phyloP scores from a whole-genome alignment of 371 early-diverging fungal species.

The Capillidium heterosporum region DNA sequence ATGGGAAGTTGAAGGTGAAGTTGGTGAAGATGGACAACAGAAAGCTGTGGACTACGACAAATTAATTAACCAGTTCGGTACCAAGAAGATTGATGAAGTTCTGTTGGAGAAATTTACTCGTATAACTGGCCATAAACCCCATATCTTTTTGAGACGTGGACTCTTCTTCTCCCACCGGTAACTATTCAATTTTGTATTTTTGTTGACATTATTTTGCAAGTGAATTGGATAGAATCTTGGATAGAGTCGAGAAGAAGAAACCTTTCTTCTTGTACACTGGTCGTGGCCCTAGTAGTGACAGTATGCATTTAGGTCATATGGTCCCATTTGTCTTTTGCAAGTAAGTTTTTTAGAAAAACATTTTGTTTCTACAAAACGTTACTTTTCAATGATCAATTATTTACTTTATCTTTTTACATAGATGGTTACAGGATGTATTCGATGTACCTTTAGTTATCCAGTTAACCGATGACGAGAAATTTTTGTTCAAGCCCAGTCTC shows the following conservation, averaged over 20 bases:
- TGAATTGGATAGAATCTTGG: slow-evolving; percentile 79
- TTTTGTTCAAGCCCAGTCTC: slow-evolving; percentile 86
- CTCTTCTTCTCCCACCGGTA: slow-evolving; percentile 96
- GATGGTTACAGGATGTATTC: slow-evolving; percentile 95
- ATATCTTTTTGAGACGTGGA: slow-evolving; percentile 79
- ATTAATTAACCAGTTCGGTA: slow-evolving; percentile 90
- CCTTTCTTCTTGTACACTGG: slow-evolving; percentile 99
- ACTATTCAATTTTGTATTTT: background rate
- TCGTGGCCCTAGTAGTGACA: slow-evolving; percentile 92
- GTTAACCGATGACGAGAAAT: slow-evolving; percentile 99
- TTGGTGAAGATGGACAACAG: slow-evolving; percentile 67
- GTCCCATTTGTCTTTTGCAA: slow-evolving; percentile 97
- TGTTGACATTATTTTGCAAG: slow-evolving; percentile 19
- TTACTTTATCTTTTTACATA: slow-evolving; percentile 9
- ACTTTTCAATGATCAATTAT: background rate
- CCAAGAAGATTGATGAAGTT: slow-evolving; percentile 56
- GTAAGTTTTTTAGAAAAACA: slow-evolving; percentile 20
- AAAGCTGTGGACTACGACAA: slow-evolving; percentile 92
- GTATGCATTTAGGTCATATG: slow-evolving; percentile 99
- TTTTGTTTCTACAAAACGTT: background rate
- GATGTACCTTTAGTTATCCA: slow-evolving; percentile 95
- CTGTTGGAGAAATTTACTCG: slow-evolving; percentile 66
- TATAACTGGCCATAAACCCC: slow-evolving; percentile 71
- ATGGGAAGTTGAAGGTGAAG: slow-evolving; percentile 93
- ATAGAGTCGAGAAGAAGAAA: slow-evolving; percentile 81